Evolutionary conservation across 2,329 filamentous ascomycete species (phyloP).

Genomic region (Myriosclerotinia duriaeana): DNA sequence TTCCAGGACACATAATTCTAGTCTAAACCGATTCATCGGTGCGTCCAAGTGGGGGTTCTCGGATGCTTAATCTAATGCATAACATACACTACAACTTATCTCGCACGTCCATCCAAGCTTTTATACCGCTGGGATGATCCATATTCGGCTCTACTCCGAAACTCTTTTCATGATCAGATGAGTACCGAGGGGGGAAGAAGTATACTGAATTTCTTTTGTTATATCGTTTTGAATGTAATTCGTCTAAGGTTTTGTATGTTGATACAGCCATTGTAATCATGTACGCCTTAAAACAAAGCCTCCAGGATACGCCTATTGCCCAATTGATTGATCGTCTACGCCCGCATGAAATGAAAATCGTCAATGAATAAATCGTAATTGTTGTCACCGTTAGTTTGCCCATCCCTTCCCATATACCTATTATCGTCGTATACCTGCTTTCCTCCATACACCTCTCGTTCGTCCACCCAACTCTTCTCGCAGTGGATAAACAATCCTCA

Average conservation of each 20-base stretch:
- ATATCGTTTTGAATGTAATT: background rate
- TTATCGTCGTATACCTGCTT: no score
- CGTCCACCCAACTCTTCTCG: background rate
- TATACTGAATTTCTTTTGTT: no score
- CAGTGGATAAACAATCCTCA: background rate
- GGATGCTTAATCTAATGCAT: background rate
- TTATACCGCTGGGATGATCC: background rate
- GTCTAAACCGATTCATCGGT: background rate
- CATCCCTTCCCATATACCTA: background rate
- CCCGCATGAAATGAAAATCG: background rate
- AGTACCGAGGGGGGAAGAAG: background rate
- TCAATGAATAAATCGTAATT: conserved; percentile 1
- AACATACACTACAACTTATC: background rate
- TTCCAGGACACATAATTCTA: background rate
- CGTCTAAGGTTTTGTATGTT: background rate
- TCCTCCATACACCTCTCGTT: background rate
- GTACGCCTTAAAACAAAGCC: background rate
- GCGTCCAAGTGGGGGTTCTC: background rate
- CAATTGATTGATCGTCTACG: background rate
- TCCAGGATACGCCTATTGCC: background rate
- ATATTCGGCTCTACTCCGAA: background rate
- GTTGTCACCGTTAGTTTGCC: background rate
- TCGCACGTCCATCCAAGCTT: background rate
- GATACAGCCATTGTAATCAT: background rate
- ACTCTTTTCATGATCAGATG: background rate